Percentiles rank a stretch among this genome's conserved stretches.
These are phyloP conservation scores for Leccinum variabile DNA, from an alignment of 1,284 basidiomycete species.

Conservation along the genomic window DNA sequence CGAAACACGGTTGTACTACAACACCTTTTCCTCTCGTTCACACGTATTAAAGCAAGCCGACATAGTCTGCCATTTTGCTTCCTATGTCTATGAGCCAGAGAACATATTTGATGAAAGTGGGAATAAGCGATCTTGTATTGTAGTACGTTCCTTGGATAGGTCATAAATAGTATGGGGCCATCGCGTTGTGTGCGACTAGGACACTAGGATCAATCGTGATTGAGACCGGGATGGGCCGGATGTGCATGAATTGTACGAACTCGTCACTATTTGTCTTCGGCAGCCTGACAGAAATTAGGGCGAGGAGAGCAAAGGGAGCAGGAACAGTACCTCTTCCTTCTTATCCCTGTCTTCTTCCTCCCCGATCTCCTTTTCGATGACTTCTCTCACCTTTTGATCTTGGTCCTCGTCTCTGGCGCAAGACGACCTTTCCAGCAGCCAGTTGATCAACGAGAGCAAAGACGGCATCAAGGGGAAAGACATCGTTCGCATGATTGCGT, in stretches of 20 bases:
- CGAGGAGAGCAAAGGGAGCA: not conserved
- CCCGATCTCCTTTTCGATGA: constrained; percentile 64
- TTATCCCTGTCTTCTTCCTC: constrained; percentile 70
- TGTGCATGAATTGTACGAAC: constrained; percentile 25
- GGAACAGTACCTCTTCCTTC: constrained; percentile 58
- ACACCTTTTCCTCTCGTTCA: too few relatives aligned
- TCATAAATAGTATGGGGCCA: too few relatives aligned
- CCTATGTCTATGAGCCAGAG: too few relatives aligned
- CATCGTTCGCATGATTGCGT: too few relatives aligned
- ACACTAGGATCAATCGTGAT: constrained; percentile 16
- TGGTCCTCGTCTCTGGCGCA: constrained; percentile 79
- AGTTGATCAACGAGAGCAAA: constrained; percentile 76
- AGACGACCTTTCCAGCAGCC: constrained; percentile 45
- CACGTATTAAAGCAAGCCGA: too few relatives aligned
- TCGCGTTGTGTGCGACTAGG: constrained; percentile 13
- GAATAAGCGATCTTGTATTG: too few relatives aligned
- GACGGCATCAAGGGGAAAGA: constrained; percentile 53
- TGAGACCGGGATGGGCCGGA: constrained; percentile 23
- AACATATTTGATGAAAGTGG: too few relatives aligned
- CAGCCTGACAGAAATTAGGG: constrained; percentile 38
- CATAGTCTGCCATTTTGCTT: too few relatives aligned
- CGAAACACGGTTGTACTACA: too few relatives aligned
- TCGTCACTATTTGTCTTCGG: constrained; percentile 57
- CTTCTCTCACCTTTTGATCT: constrained; percentile 73
- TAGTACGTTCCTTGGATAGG: too few relatives aligned